Evolutionary conservation across 768 basidiomycete genomes (phyloP).

Genomic region (Galerina sulciceps): DNA sequence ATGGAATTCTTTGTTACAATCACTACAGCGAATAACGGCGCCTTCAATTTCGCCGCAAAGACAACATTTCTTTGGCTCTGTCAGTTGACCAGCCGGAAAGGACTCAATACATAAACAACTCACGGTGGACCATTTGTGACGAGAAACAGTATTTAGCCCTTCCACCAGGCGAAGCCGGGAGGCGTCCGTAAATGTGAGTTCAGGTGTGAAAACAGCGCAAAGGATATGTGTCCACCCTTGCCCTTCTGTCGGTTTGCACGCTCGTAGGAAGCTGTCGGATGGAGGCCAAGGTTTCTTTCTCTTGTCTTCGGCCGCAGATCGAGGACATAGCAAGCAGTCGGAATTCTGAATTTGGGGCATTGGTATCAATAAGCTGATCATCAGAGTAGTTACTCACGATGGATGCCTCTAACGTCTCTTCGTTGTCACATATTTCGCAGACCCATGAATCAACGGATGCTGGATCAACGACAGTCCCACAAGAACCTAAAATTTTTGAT

Average conservation of each 20-base stretch:
- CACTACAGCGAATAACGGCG: slow-evolving; percentile 82
- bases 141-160: slow-evolving; percentile 76
- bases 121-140: slow-evolving; percentile 76
- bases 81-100: background rate
- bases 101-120: slow-evolving; percentile 29
- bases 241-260: slow-evolving; percentile 90
- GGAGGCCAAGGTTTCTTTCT: slow-evolving; percentile 51
- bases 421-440: slow-evolving; percentile 88
- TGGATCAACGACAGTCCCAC: slow-evolving; percentile 69
- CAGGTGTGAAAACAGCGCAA: slow-evolving; percentile 87
- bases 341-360: slow-evolving; percentile 54
- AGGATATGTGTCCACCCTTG: slow-evolving; percentile 92
- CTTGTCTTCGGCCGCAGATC: slow-evolving; percentile 51
- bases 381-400: slow-evolving; percentile 51
- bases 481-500: slow-evolving; percentile 51
- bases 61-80: slow-evolving; percentile 60
- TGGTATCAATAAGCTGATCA: slow-evolving; percentile 1
- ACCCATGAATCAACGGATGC: slow-evolving; percentile 73
- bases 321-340: slow-evolving; percentile 87
- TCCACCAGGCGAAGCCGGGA: slow-evolving; percentile 78
- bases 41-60: slow-evolving; percentile 77
- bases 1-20: slow-evolving; percentile 84
- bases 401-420: slow-evolving; percentile 80
- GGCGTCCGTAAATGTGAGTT: slow-evolving; percentile 83
- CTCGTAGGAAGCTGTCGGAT: slow-evolving; percentile 69